Evolutionary conservation across 2,329 filamentous ascomycete genomes (phyloP).

Genomic region (Dryadomyces sulphureus): DNA sequence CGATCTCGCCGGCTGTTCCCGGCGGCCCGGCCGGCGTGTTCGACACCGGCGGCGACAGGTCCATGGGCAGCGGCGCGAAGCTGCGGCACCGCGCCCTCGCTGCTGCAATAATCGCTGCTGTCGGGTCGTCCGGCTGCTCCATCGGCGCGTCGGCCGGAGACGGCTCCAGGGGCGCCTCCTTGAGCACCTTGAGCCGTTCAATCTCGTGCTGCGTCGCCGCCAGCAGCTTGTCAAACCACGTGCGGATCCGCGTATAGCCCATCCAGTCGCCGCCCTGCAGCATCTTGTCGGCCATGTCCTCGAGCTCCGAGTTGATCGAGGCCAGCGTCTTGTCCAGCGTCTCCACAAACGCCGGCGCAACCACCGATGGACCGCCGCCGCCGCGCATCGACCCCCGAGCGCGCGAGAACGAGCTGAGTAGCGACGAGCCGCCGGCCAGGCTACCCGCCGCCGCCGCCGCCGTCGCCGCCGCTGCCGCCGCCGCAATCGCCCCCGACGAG

Average conservation of each 20-base stretch:
- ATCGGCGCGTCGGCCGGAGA: neutral
- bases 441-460: neutral
- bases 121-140: no score
- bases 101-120: no score
- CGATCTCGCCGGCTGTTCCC: neutral
- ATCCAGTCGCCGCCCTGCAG: slow-evolving; percentile 10
- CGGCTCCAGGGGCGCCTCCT: neutral
- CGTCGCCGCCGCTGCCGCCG: neutral
- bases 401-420: neutral
- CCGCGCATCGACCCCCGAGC: no score
- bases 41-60: no score
- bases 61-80: no score
- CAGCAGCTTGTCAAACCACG: slow-evolving; percentile 5
- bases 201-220: slow-evolving; percentile 1
- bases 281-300: slow-evolving; percentile 10
- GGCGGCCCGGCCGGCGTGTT: no score
- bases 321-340: slow-evolving; percentile 8
- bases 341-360: slow-evolving; percentile 4
- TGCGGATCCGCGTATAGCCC: slow-evolving; percentile 2
- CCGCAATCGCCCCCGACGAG: no score
- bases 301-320: slow-evolving; percentile 7
- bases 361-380: neutral
- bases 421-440: neutral
- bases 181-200: neutral
- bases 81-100: no score